phyloP scores from a whole-genome alignment of 192 early-diverging fungal species.

The Coemansia sp. region DNA sequence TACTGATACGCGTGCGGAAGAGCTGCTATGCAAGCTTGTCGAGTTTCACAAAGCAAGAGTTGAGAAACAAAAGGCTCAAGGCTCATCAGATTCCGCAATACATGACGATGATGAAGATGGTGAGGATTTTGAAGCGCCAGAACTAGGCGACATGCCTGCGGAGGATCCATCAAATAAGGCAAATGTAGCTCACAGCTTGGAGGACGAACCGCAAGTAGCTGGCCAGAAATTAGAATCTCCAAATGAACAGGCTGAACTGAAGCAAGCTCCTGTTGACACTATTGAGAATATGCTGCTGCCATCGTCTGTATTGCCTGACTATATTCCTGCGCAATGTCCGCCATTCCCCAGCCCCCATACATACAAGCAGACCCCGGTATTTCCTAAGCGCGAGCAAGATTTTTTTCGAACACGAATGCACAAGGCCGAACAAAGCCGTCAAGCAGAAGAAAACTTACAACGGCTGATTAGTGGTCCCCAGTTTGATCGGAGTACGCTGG shows the following conservation, averaged over 20 bases:
- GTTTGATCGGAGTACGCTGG: slow-evolving; percentile 1
- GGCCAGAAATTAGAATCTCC: background rate
- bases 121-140: slow-evolving; percentile 48
- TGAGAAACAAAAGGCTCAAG: slow-evolving; percentile 8
- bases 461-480: slow-evolving; percentile 43
- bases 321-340: slow-evolving; percentile 43
- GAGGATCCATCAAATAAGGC: background rate
- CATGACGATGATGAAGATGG: slow-evolving; percentile 41
- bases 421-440: slow-evolving; percentile 53
- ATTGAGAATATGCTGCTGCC: slow-evolving; percentile 30
- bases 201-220: background rate
- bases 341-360: slow-evolving; percentile 50
- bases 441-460: slow-evolving; percentile 51
- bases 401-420: slow-evolving; percentile 53
- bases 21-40: slow-evolving; percentile 29
- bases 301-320: slow-evolving; percentile 15
- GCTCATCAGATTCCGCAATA: too few relatives aligned
- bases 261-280: background rate
- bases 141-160: slow-evolving; percentile 5
- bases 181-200: background rate
- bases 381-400: slow-evolving; percentile 48
- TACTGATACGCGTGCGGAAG: slow-evolving; percentile 33
- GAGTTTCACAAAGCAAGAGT: slow-evolving; percentile 11
- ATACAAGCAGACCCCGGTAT: slow-evolving; percentile 45
- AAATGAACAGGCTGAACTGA: background rate